Base-by-base conservation (phyloP, 768 basidiomycete species). In the Cystofilobasidium macerans region DNA sequence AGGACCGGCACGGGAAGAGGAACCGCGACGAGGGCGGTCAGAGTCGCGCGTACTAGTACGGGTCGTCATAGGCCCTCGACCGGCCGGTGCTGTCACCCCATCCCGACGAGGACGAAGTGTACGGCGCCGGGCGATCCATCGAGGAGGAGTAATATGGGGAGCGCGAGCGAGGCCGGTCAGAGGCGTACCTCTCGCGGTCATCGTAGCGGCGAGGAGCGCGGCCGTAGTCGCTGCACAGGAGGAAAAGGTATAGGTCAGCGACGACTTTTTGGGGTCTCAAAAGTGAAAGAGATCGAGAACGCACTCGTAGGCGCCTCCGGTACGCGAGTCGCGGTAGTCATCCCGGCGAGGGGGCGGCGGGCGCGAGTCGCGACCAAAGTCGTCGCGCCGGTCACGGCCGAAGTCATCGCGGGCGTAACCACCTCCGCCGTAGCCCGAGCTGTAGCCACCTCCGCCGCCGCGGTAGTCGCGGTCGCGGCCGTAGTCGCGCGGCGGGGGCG, bases 381-480 rank as follows among this genome's bases (percentile, higher is more conserved):
- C 35, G 63, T 59, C 56, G 14, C 45, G 38, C 6, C 45, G 14
- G 45, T 47, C 45, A n/a, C 45, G 45, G 11, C 13, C 45, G n/a
- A 20, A n/a, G 45, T 47, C 45, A n/a, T 58, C 38, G 6, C n/a
- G n/a, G n/a, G n/a, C n/a, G n/a, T n/a, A n/a, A n/a, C n/a, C n/a
- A n/a, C 56, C 56, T 16, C 56, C 56, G 33, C 56, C 33, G 56
- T 57, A 57, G 30, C 28, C 56, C 7, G 32, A 53, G 26, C 53
- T 38, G 51, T 32, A 48, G 64, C 69, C 51, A 51, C 66, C 57
- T 65, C 58, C 58, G n/a, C 43, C 64, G 47, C 54, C 32, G 38
- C 28, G 51, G 28, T 32, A 57, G 54, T 57, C 54, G 18, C 54
- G 30, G 30, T 38, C 36, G 18, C 32, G 54, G 30, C 20, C 32